Base-by-base conservation (phyloP, 2,329 filamentous ascomycete genomes). In the Clarireedia hainanense region DNA sequence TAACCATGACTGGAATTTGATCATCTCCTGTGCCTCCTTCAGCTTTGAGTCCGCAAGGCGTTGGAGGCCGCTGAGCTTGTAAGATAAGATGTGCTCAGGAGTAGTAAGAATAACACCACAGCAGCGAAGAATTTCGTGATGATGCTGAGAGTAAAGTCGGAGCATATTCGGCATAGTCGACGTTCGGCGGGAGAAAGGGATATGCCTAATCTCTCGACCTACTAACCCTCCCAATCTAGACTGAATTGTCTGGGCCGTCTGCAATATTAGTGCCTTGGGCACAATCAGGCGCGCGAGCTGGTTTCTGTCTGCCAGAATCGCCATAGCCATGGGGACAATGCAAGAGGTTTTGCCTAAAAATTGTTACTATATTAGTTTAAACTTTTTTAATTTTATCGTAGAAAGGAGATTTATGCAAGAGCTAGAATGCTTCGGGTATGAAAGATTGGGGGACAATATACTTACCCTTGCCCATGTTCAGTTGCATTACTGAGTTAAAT, bases 401-500 rank as follows among this genome's bases (percentile, higher is more conserved):
- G 27, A 27, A 27, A 27, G 27, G 7, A 27, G 27, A 27, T 27
- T 27, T 27, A 6, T 9, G 27, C 27, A 27, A 5, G 27, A 27
- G 27, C 27, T 27, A 27, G 5, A 27, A 6, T 27, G 27, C 27
- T 27, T 9, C 27, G 7, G 5, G 7, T 27, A 27, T 27, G 27
- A 27, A 27, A 27, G 27, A 27, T 6, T 27, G 1, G 27, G 27
- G 1, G 27, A 9, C 2, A 27, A 27, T 27, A 27, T 27, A 27
- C 66, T 84, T 84, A 71, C 78, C 78, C 70, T 84, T 76, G 0
- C 84, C 84, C 83, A 87, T 87, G 58, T 85, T 82, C 68, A 87
- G 76, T 58, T 27, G 27, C 27, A 27, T 27, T 27, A 27, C 27
- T 9, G 27, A 27, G 27, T 27, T 27, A 1, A 27, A 59, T 0